Conservation (phyloP, 768 basidiomycete genomes). For the Hygrophoropsis aurantiaca region DNA sequence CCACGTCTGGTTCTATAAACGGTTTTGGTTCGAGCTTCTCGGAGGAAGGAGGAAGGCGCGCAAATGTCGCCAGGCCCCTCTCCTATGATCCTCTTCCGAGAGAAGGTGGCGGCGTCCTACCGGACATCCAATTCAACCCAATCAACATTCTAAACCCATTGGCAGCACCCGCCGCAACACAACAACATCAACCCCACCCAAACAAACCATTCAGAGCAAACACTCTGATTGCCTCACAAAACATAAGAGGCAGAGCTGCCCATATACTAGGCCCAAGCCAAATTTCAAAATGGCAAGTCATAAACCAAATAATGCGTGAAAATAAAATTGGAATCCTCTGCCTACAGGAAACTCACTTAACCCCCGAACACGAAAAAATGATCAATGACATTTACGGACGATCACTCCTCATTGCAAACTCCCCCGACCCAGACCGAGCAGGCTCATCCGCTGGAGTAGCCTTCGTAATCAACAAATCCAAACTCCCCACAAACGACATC, state of each 20-base stretch:
- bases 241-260: constrained; percentile 14
- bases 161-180: too few species aligned
- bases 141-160: too few species aligned
- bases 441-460: constrained; percentile 14
- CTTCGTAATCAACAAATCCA: constrained; percentile 14
- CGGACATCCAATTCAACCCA: too few species aligned
- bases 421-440: background rate
- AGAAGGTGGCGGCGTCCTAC: too few species aligned
- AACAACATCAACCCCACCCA: too few species aligned
- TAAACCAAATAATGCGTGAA: constrained; percentile 12
- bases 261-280: background rate
- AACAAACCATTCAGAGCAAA: background rate
- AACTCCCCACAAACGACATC: constrained; percentile 2
- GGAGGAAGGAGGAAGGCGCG: too few species aligned
- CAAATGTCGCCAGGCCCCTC: too few species aligned
- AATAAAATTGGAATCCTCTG: constrained; percentile 15
- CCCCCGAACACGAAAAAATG: background rate
- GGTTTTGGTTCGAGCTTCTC: too few species aligned
- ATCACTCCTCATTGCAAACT: constrained; percentile 6
- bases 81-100: too few species aligned
- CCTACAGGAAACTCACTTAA: constrained; percentile 23
- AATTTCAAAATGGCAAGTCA: constrained; percentile 17
- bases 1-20: too few species aligned
- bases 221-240: constrained; percentile 8
- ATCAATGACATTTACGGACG: constrained; percentile 1